Base-by-base conservation (phyloP, 306 rosid genomes). In the Trifolium fragiferum region DNA sequence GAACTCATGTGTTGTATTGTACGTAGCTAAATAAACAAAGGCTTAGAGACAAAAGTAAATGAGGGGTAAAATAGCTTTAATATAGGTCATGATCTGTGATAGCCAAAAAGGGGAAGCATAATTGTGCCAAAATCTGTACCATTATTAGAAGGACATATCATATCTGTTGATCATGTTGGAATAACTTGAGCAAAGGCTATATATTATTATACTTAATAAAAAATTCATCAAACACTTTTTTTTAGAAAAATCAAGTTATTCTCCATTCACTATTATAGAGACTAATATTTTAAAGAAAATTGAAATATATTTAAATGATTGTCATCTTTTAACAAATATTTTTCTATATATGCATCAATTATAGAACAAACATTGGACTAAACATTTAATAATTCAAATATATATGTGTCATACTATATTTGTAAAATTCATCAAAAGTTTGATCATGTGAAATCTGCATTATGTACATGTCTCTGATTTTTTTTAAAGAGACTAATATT, bases 41-140 rank as follows among this genome's bases (percentile, higher is more conserved):
- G 72, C 3, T 62, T 59, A 14, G 21, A 46, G 70, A 65, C 15
- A 76, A 35, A 64, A 58, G 46, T 18, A 61, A 44, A 12, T 64
- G 13, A 25, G 44, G 68, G 53, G 50, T 70, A 43, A 61, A 53
- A 30, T 60, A 72, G 77, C 80, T 69, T 83, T 83, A 72, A 61
- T 61, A 32, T 72, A 67, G 78, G 62, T 43, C 79, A 80, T 76
- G 66, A 66, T 68, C 66, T 61, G 84, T 80, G 20, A 67, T 66
- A 60, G 55, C 53, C 82, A 80, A 54, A 84, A 83, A 80, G 84
- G 80, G 84, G 10, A 35, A 30, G 80, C 77, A 80, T 46, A 23
- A 33, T 46, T 51, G 74, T 68, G 77, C 43, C 51, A 43, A 67
- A 73, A 60, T 72, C 74, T 60, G 35, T 60, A 21, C 76, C 82